Evolutionary conservation across 2,329 filamentous ascomycete genomes (phyloP), one percentile per base, ranked within the genome.

Genomic region (Lecanicillium sp.): DNA sequence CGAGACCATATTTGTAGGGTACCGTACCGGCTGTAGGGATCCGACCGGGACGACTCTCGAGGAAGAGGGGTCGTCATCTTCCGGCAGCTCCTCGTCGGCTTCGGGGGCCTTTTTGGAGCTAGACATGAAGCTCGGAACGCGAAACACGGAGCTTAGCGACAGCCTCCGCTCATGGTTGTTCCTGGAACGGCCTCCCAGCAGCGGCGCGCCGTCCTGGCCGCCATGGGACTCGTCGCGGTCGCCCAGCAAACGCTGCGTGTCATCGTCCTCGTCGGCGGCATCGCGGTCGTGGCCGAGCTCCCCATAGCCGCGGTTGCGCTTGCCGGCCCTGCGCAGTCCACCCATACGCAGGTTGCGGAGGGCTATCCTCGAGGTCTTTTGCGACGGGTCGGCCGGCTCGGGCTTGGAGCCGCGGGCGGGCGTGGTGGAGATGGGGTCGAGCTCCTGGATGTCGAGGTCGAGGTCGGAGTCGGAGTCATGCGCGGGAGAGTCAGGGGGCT

Each of bases 1-100:
- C 29, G 91, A 97, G 41, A 98, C 80, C 49, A 89, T 79, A 66
- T 98, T 98, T 8, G 87, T 81, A 9, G 93, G 91, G 64, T 91
- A 97, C 56, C 85, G 83, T 42, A 83, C 74, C 23, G 80, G 66
- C 61, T 95, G 90, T 24, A 71, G 62, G 40, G 84, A 82, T 50
- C 89, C 91, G 44, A 95, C 87, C 2, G 81, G 73, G 24, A 96
- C 78, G 43, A 79, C 79, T 48, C 91, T 81, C 23, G 88, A 86
- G 1, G 87, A 76, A 6, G 82, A 82, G 4, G 85, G 79, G 58
- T 84, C 80, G 52, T 81, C 73, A 5, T 81, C 74, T 45, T 71
- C 69, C 39, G 76, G 69, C 39, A 74, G 72, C 21, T 75, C 75
- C 9, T 65, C 61, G 14, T 72, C 70, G n/a, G 68, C 66, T 29